Base-by-base conservation (phyloP, 179 eudicot species). In the Sideroxylon spinosum region DNA sequence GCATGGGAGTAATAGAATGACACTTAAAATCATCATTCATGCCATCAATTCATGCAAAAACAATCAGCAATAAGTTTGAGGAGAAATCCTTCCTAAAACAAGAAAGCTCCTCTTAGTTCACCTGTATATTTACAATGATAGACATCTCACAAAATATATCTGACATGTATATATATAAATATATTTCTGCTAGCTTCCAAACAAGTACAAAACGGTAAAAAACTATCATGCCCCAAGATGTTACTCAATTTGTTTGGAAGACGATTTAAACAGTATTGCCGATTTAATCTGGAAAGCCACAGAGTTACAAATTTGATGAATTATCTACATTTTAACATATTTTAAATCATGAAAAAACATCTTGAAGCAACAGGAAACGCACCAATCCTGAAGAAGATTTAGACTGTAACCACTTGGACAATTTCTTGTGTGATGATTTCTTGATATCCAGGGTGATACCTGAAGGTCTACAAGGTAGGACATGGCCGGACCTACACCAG, bases 381-480 rank as follows among this genome's bases (percentile, higher is more conserved):
- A 95, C 99, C 95, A 91, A 73, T 80, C 95, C 95, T 61, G 78
- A 78, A 79, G 91, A 85, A 29, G 97, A 85, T 88, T 88, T 92
- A 32, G 98, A 91, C 76, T 85, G 98, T 80, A 95, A 84, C 99
- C 98, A 95, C 84, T 95, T 95, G 44, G 98, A 88, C 83, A 93
- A 79, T 86, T 95, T 95, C 88, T 95, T 95, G 87, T 84, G 82
- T 52, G 99, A 93, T 66, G 98, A 93, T 86, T 93, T 95, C 82
- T 89, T 90, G 59, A 95, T 90, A 86, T 95, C 98, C 74, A 95
- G 87, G 64, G 91, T 90, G 63, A 87, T 63, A 29, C 97, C 95
- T 60, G 93, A 78, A 75, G 98, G 98, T 86, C 98, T 89, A 84
- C 97, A 95, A 57, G 92, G 91, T 79, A 95, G 81, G 66, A 95